Evolutionary conservation across 768 basidiomycete genomes (phyloP).

Genomic region (Russula olivacea): DNA sequence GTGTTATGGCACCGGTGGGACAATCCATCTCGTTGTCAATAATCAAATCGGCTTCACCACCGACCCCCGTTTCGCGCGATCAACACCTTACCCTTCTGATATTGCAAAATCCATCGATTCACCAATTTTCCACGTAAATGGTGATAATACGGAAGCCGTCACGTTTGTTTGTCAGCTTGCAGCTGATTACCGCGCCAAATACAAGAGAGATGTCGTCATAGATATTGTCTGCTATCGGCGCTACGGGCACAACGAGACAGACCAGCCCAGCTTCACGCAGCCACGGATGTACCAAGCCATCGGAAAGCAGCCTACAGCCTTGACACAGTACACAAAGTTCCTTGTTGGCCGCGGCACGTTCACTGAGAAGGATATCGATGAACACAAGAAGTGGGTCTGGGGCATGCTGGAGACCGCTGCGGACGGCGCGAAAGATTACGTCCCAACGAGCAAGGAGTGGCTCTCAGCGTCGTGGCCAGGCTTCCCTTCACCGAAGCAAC

Average conservation of each 20-base stretch:
- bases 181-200: slow-evolving; percentile 96
- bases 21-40: slow-evolving; percentile 97
- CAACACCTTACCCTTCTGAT: slow-evolving; percentile 96
- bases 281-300: slow-evolving; percentile 98
- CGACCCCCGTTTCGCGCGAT: slow-evolving; percentile 94
- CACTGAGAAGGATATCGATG: slow-evolving; percentile 92
- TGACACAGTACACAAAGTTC: slow-evolving; percentile 89
- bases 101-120: slow-evolving; percentile 98
- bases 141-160: slow-evolving; percentile 96
- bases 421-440: slow-evolving; percentile 92
- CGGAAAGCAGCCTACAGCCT: slow-evolving; percentile 84
- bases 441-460: slow-evolving; percentile 94
- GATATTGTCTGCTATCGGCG: slow-evolving; percentile 99
- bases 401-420: slow-evolving; percentile 96
- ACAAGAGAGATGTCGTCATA: slow-evolving; percentile 97
- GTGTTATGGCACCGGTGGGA: slow-evolving; percentile 94
- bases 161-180: slow-evolving; percentile 98
- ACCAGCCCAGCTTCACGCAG: slow-evolving; percentile 98
- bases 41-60: slow-evolving; percentile 99
- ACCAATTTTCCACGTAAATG: slow-evolving; percentile 99
- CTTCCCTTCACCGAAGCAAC: slow-evolving; percentile 94
- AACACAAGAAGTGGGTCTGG: slow-evolving; percentile 99
- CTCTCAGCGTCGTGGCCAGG: slow-evolving; percentile 97
- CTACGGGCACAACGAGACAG: slow-evolving; percentile 99
- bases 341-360: slow-evolving; percentile 88